Evolutionary conservation across 345 rosid species (phyloP).

Genomic region (Jatropha curcas): DNA sequence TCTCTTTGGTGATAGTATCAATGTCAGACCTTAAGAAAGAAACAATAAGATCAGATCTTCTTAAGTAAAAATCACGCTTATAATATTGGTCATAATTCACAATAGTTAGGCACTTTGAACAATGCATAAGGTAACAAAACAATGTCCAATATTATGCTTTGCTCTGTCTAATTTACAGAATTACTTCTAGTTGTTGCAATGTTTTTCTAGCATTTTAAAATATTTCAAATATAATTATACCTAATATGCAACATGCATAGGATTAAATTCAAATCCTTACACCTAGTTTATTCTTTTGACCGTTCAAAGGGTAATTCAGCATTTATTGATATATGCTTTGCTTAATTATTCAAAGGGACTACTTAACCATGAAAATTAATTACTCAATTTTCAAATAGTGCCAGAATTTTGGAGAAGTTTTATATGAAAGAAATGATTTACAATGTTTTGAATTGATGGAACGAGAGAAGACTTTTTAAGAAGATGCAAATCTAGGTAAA

Average conservation of each 20-base stretch:
- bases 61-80: not conserved
- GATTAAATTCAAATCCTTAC: not conserved
- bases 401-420: not conserved
- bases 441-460: not conserved
- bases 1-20: conserved; percentile 1
- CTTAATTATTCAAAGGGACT: not conserved
- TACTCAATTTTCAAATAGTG: not conserved
- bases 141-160: no score
- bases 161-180: not conserved
- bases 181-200: not conserved
- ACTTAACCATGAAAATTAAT: not conserved
- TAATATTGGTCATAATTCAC: not conserved
- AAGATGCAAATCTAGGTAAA: not conserved
- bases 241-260: not conserved
- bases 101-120: not conserved
- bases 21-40: conserved; percentile 8
- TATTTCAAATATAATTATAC: not conserved
- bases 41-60: not conserved
- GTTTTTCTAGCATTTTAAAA: not conserved
- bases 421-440: not conserved
- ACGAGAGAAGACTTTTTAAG: not conserved
- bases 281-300: not conserved
- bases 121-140: not conserved
- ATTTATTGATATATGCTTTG: not conserved
- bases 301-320: not conserved